These are phyloP conservation scores for Solanum microdontum DNA, from an alignment of 257 asterid genomes.

Conservation along the genomic window DNA sequence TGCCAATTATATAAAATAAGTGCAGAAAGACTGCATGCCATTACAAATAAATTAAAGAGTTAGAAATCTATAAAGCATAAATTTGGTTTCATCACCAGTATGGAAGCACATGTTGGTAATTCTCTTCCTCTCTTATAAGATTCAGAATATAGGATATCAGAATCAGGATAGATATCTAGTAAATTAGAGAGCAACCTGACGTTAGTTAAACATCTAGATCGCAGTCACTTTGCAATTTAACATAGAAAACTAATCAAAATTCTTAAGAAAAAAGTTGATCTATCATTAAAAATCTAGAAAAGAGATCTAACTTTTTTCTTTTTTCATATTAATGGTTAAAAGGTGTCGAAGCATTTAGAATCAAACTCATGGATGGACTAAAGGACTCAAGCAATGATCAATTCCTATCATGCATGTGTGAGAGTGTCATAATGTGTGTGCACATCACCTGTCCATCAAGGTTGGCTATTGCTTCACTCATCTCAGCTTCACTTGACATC, in stretches of 20 bases:
- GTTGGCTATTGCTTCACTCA: constrained; percentile 72
- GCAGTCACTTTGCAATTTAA: neutral
- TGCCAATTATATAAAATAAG: neutral
- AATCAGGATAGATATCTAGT: neutral
- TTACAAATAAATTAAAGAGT: neutral
- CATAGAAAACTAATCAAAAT: neutral
- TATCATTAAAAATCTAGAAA: neutral
- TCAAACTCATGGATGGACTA: neutral
- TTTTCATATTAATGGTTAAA: neutral
- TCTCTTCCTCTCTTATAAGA: neutral
- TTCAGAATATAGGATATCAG: neutral
- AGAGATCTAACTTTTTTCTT: neutral
- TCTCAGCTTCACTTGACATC: constrained; percentile 72
- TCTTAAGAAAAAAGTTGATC: neutral
- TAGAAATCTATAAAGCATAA: neutral
- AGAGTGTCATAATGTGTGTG: neutral
- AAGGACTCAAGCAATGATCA: neutral
- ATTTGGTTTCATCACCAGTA: neutral
- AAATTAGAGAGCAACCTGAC: neutral
- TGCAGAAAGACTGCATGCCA: neutral
- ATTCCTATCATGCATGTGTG: neutral
- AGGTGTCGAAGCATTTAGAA: neutral
- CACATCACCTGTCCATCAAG: constrained; percentile 77
- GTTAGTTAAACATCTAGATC: neutral
- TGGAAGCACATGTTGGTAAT: neutral